Conservation (phyloP, 2,329 filamentous ascomycete species). For the Stachybotrys elegans region DNA sequence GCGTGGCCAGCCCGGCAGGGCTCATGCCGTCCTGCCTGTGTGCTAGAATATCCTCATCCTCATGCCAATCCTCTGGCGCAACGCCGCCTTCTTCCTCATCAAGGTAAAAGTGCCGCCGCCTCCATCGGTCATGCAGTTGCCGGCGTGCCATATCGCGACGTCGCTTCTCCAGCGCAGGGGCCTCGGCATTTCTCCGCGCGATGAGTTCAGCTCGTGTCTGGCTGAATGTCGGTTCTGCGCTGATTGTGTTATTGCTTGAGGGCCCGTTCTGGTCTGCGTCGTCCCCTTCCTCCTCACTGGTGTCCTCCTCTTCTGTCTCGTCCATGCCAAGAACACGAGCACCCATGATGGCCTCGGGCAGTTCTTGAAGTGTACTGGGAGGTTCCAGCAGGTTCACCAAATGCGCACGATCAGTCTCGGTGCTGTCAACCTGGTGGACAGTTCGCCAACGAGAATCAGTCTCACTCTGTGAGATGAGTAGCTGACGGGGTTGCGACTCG, state of each 20-base stretch:
- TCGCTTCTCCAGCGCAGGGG: constrained; percentile 32
- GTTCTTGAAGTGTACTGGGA: constrained; percentile 36
- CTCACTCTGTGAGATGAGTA: constrained; percentile 22
- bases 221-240: constrained; percentile 21
- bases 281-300: constrained; percentile 19
- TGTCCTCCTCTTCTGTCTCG: constrained; percentile 16
- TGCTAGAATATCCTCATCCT: constrained; percentile 52
- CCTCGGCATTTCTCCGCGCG: constrained; percentile 27
- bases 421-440: constrained; percentile 22
- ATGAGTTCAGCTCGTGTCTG: constrained; percentile 34
- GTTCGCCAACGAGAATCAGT: constrained; percentile 30
- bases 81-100: constrained; percentile 76
- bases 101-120: constrained; percentile 72
- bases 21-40: too few species aligned
- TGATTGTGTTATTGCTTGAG: too few species aligned
- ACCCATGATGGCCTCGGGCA: constrained; percentile 33
- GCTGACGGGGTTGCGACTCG: constrained; percentile 21
- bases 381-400: constrained; percentile 40
- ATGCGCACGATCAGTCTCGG: constrained; percentile 32
- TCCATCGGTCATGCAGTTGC: constrained; percentile 67
- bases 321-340: constrained; percentile 21
- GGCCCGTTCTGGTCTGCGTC: too few species aligned
- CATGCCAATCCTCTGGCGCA: constrained; percentile 59
- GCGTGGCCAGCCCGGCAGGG: too few species aligned
- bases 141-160: constrained; percentile 40